Evolutionary conservation across 129 eudicot species (phyloP).

Genomic region (Chrysanthemum makinoi): DNA sequence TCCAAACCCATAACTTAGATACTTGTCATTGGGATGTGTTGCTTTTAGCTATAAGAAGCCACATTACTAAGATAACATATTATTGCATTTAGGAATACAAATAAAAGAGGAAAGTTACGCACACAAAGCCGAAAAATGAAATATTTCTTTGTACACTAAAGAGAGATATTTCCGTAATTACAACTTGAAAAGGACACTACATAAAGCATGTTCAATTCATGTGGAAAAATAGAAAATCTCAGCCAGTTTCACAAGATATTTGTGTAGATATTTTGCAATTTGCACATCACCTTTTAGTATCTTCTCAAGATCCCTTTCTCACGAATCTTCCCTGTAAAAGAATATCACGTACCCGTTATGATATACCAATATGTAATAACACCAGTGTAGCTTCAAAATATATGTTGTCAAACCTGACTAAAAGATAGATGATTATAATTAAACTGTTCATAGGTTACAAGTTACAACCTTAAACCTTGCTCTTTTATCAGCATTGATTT

Average conservation of each 20-base stretch:
- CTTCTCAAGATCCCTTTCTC: constrained; percentile 34
- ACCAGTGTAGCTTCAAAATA: too few relatives aligned
- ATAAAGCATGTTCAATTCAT: constrained; percentile 3
- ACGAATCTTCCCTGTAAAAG: constrained; percentile 38
- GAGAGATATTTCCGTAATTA: constrained; percentile 5
- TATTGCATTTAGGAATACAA: too few relatives aligned
- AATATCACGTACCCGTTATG: neutral
- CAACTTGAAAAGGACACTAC: constrained; percentile 18
- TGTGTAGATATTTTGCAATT: constrained; percentile 30
- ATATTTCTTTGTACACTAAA: neutral
- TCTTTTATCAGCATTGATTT: constrained; percentile 50
- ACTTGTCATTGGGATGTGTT: too few relatives aligned
- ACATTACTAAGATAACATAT: too few relatives aligned
- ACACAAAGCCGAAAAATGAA: too few relatives aligned
- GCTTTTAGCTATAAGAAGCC: too few relatives aligned
- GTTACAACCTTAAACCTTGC: constrained; percentile 43
- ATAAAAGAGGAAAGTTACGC: too few relatives aligned
- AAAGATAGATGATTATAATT: neutral
- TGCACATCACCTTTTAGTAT: constrained; percentile 20
- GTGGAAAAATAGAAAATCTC: constrained; percentile 7
- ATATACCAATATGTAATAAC: neutral
- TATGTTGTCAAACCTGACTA: neutral
- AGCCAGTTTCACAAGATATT: constrained; percentile 19
- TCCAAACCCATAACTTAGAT: too few relatives aligned
- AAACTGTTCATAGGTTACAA: neutral